Percentiles rank a stretch among this genome's conserved stretches.
Evolutionary conservation across 257 asterid genomes (phyloP).

Genomic region (Galeopsis tetrahit): DNA sequence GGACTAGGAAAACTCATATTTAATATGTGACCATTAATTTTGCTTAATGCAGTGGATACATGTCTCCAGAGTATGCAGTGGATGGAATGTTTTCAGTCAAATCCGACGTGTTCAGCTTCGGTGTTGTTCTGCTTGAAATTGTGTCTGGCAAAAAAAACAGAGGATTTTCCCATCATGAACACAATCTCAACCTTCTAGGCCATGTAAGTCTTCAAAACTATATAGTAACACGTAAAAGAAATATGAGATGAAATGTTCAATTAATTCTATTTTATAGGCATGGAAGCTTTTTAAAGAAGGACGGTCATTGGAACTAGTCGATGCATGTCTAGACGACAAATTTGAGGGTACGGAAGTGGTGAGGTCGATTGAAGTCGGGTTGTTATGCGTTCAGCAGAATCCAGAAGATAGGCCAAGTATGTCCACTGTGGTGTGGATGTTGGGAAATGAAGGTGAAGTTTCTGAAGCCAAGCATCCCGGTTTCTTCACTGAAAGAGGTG

Average conservation of each 20-base stretch:
- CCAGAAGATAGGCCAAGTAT: conserved; percentile 39
- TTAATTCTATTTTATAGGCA: conserved; percentile 3
- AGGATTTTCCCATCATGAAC: conserved; percentile 28
- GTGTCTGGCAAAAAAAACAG: conserved; percentile 32
- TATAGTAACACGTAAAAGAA: not conserved
- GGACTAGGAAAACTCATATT: too few relatives aligned
- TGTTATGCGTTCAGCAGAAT: conserved; percentile 36
- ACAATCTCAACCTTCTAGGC: conserved; percentile 36
- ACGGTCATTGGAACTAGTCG: conserved; percentile 26
- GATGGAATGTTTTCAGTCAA: conserved; percentile 34
- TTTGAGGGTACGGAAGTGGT: not conserved
- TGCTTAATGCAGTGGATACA: conserved; percentile 29
- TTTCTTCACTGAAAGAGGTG: conserved; percentile 33
- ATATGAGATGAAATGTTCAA: not conserved
- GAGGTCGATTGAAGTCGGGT: conserved; percentile 28
- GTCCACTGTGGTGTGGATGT: conserved; percentile 35
- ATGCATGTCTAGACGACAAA: not conserved
- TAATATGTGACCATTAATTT: not conserved
- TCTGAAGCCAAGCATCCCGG: conserved; percentile 38
- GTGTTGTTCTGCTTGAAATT: conserved; percentile 30
- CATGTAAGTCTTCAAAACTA: conserved; percentile 19
- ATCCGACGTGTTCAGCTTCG: conserved; percentile 39
- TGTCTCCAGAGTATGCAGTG: conserved; percentile 38
- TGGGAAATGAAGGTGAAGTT: conserved; percentile 35
- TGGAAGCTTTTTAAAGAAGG: conserved; percentile 36